Evolutionary conservation across 2,329 filamentous ascomycete species (phyloP), one percentile per base, ranked within the genome.

Genomic region (Clathrospora elynae): DNA sequence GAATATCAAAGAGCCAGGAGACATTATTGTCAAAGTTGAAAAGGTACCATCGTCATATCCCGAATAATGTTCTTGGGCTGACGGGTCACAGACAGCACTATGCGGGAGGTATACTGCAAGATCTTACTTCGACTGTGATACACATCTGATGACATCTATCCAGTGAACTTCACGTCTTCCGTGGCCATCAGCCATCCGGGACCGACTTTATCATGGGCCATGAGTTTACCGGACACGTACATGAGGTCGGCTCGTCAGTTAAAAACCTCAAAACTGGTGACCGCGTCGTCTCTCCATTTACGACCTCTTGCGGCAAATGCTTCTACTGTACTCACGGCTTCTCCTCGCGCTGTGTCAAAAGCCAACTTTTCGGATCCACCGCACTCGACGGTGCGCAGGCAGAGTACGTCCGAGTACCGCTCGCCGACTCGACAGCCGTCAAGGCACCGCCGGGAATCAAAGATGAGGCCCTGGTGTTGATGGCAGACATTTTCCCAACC

Each of bases 401-500:
- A 20, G 85, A 93, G 70, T 95, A 85, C 64, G 86, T 79, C 47
- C 59, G 71, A 5, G 80, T 95, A 10, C 91, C 91, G 0, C 74
- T 86, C 40, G 90, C 90, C 8, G 90, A 95, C 61, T 83, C 83
- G 23, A 95, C 89, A 1, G 81, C 86, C n/a, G 79, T 90, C 62
- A 86, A 85, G 60, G 85, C 89, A 0, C 86, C 87, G 0, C 70
- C 81, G 2, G 81, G 79, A 6, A 86, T 95, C 44, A 81, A 85
- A 13, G 85, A 92, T 55, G 80, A 87, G 52, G 83, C 83, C 23
- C 77, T 95, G 34, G 83, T 95, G 5, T 78, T 96, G 17, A 95
- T 96, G 90, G 90, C 88, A 11, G 90, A 96, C 64, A 95, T 96
- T 59, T 95, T 93, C 70, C 90, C 90, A 19, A 79, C 76, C 0